Conservation (phyloP, 495 filamentous ascomycete genomes). For the Jackrogersella minutella region DNA sequence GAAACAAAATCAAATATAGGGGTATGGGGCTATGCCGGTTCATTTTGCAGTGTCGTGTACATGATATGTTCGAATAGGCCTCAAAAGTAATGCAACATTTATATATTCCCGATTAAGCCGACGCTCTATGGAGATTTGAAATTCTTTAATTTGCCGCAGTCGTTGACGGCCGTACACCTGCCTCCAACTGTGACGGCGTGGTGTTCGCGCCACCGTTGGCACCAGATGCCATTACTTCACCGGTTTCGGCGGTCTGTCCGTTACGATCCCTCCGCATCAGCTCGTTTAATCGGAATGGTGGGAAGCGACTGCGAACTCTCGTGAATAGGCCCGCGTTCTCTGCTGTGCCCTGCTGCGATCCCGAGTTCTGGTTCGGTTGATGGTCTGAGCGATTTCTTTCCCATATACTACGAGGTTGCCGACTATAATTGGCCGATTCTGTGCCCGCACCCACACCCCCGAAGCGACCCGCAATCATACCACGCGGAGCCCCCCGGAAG, state of each 20-base stretch:
- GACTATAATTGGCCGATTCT: slow-evolving; percentile 30
- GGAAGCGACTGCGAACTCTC: slow-evolving; percentile 40
- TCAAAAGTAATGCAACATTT: slow-evolving; percentile 27
- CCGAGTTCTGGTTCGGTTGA: slow-evolving; percentile 9
- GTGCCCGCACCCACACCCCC: slow-evolving; percentile 28
- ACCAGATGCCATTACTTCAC: slow-evolving; percentile 26
- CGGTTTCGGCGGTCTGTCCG: slow-evolving; percentile 17
- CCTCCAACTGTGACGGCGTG: slow-evolving; percentile 52
- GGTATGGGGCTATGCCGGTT: slow-evolving; percentile 19
- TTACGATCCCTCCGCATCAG: slow-evolving; percentile 41
- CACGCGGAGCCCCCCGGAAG: slow-evolving; percentile 42
- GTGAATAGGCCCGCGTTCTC: slow-evolving; percentile 33
- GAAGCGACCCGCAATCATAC: slow-evolving; percentile 42
- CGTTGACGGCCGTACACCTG: slow-evolving; percentile 44
- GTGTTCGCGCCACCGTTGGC: slow-evolving; percentile 35
- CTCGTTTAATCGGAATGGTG: slow-evolving; percentile 35
- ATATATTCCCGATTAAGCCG: slow-evolving; percentile 41
- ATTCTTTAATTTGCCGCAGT: slow-evolving; percentile 36
- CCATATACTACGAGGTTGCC: slow-evolving; percentile 29
- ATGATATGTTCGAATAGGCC: slow-evolving; percentile 19
- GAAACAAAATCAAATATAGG: background rate
- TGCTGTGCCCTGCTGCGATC: slow-evolving; percentile 13
- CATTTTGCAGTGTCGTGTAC: slow-evolving; percentile 29
- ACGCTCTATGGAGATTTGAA: slow-evolving; percentile 37
- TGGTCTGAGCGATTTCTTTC: slow-evolving; percentile 27